phyloP scores from a whole-genome alignment of 148 eudicot species.

The Spergularia bocconei region DNA sequence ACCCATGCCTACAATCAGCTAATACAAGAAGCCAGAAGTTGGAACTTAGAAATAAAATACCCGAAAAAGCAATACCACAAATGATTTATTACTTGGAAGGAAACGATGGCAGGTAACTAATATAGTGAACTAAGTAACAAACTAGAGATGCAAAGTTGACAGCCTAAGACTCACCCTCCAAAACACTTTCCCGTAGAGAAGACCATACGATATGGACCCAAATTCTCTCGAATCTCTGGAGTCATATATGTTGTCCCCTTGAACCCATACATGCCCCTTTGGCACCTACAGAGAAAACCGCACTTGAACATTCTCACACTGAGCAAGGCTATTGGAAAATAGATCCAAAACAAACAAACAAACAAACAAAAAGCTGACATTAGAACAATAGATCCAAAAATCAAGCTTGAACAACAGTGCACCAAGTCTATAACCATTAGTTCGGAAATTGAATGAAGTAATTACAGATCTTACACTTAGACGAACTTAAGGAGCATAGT shows the following conservation, averaged over 20 bases:
- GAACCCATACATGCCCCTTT: constrained; percentile 80
- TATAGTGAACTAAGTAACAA: neutral
- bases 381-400: neutral
- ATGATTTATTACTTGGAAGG: constrained; percentile 6
- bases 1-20: too few species aligned
- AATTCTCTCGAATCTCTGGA: constrained; percentile 68
- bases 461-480: neutral
- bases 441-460: neutral
- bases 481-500: neutral
- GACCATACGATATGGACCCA: constrained; percentile 75
- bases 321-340: neutral
- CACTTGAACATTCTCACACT: neutral
- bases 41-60: too few species aligned
- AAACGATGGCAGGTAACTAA: neutral
- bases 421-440: neutral
- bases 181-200: constrained; percentile 52
- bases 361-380: neutral
- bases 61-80: too few species aligned
- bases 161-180: constrained; percentile 50
- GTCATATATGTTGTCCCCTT: constrained; percentile 68
- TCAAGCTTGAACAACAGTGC: neutral
- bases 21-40: too few species aligned
- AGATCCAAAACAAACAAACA: neutral
- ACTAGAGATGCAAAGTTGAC: neutral
- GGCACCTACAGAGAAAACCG: constrained; percentile 49